These are phyloP conservation scores for Ehretia macrophylla DNA, from an alignment of 257 asterid genomes.

Conservation along the genomic window DNA sequence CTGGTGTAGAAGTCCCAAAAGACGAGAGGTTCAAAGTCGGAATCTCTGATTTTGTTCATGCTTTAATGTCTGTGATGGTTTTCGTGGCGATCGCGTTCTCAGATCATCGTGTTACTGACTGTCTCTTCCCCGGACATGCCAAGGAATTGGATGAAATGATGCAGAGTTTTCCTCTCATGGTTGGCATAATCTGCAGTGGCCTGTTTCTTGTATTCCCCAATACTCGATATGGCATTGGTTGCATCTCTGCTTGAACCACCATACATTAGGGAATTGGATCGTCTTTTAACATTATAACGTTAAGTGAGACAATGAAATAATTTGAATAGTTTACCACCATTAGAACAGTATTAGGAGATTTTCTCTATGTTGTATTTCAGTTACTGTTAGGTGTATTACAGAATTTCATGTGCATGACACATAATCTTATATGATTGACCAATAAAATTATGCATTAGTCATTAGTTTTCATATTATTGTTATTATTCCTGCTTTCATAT, in stretches of 20 bases:
- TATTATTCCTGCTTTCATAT: too few relatives aligned
- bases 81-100: slow-evolving; percentile 74
- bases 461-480: too few relatives aligned
- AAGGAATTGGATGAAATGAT: slow-evolving; percentile 73
- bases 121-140: slow-evolving; percentile 71
- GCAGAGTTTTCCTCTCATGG: slow-evolving; percentile 91
- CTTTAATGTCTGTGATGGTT: slow-evolving; percentile 75
- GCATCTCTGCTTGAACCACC: slow-evolving; percentile 44
- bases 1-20: slow-evolving; percentile 60
- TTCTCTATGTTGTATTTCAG: background rate
- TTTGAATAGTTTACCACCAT: too few relatives aligned
- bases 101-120: slow-evolving; percentile 78
- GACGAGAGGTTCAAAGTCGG: slow-evolving; percentile 59
- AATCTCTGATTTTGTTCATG: slow-evolving; percentile 75
- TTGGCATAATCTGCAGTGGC: slow-evolving; percentile 78
- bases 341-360: background rate
- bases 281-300: too few relatives aligned
- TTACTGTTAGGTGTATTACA: background rate
- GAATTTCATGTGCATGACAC: background rate
- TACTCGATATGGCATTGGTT: slow-evolving; percentile 78
- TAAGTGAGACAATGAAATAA: too few relatives aligned
- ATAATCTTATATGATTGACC: too few relatives aligned
- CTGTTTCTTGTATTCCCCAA: slow-evolving; percentile 87
- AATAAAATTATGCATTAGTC: background rate
- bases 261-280: background rate